Conservation (phyloP, 78 protist species). For the Cyanophora paradoxa region DNA sequence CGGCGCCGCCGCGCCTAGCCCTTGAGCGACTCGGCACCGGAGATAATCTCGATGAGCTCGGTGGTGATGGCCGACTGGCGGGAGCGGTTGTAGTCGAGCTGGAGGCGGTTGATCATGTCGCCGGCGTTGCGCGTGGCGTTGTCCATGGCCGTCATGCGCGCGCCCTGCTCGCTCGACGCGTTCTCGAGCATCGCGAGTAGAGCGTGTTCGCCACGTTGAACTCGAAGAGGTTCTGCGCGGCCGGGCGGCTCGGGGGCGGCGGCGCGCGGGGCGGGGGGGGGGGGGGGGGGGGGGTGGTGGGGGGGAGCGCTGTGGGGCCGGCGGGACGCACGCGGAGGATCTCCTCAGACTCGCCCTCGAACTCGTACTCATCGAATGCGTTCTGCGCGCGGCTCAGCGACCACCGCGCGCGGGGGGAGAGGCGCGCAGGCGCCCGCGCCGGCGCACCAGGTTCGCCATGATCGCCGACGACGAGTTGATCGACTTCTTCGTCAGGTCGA, state of each 20-base stretch:
- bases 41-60: constrained; percentile 9
- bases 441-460: no score
- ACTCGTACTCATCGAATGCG: constrained; percentile 5
- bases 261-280: not conserved
- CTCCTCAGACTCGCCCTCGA: constrained; percentile 13
- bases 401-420: no score
- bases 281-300: not conserved
- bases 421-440: no score
- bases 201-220: not conserved
- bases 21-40: constrained; percentile 18
- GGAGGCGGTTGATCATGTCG: constrained; percentile 16
- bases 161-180: not conserved
- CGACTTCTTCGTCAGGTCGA: not conserved
- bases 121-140: constrained; percentile 19
- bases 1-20: no score
- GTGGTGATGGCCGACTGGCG: constrained; percentile 4
- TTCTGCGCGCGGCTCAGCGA: no score
- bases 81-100: not conserved
- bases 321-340: no score
- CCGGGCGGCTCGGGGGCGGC: not conserved
- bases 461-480: no score
- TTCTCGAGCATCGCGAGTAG: not conserved
- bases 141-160: constrained; percentile 20
- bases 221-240: not conserved
- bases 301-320: no score